Evolutionary conservation across 257 asterid genomes (phyloP).

Genomic region (Galeopsis tetrahit): DNA sequence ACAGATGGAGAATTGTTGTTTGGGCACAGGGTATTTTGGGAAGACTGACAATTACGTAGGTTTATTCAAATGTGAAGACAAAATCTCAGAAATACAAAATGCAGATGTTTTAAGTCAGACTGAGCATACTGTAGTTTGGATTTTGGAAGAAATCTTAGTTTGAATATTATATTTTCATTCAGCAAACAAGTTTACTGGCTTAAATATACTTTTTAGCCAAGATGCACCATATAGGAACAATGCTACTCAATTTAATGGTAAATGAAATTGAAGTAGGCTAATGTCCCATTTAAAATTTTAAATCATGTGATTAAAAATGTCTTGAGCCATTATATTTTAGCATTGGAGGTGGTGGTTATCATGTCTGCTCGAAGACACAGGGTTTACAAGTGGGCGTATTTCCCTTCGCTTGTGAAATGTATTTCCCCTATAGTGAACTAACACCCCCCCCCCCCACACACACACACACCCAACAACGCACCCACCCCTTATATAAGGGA

Average conservation of each 20-base stretch:
- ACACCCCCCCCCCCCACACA: too few species aligned
- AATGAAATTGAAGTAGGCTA: conserved; percentile 13
- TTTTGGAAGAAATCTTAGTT: conserved; percentile 7
- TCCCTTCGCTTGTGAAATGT: conserved; percentile 15
- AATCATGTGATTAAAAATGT: conserved; percentile 15
- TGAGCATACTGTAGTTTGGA: conserved; percentile 10
- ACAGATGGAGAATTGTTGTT: conserved; percentile 20
- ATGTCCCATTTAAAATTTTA: not conserved
- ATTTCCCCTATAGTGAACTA: not conserved
- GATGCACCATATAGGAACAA: conserved; percentile 18
- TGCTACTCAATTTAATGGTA: conserved; percentile 21
- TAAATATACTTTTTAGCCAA: conserved; percentile 12
- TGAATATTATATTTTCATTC: not conserved
- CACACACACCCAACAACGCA: too few species aligned
- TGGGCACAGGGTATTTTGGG: conserved; percentile 21
- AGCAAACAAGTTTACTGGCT: not conserved
- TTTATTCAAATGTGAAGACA: conserved; percentile 5
- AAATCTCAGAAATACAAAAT: conserved; percentile 19
- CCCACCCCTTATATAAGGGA: conserved; percentile 15
- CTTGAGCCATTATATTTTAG: conserved; percentile 20
- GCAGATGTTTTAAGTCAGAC: conserved; percentile 17
- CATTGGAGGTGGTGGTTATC: not conserved
- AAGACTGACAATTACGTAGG: conserved; percentile 1
- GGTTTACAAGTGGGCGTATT: not conserved
- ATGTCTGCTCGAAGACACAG: not conserved